Evolutionary conservation across 73 alveolate species (phyloP).

Genomic region (Tetrahymena elliotti): DNA sequence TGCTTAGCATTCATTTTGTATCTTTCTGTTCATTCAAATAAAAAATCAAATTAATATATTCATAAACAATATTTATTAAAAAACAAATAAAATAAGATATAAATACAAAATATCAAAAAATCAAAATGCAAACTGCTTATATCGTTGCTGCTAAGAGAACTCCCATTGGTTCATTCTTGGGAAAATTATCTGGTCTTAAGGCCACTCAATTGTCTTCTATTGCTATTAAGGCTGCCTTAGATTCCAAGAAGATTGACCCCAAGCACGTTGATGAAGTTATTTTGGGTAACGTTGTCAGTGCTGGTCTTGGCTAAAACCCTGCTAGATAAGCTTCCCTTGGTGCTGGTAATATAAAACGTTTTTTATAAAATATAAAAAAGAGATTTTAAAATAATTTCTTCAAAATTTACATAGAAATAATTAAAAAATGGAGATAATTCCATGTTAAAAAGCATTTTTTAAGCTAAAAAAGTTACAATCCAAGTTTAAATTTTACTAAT

Average conservation of each 20-base stretch:
- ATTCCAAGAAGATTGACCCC: constrained; percentile 36
- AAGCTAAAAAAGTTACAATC: neutral
- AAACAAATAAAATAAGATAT: neutral
- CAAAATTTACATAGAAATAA: neutral
- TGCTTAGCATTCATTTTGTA: neutral
- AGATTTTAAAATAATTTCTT: neutral
- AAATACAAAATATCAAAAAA: neutral
- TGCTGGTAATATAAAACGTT: constrained; percentile 34
- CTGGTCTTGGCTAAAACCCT: constrained; percentile 74
- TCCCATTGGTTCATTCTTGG: constrained; percentile 69
- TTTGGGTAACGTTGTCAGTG: constrained; percentile 64
- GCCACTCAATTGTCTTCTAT: constrained; percentile 59
- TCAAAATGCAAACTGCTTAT: constrained; percentile 11
- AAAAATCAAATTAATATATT: neutral
- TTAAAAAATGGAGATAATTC: neutral
- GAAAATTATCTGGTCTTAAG: constrained; percentile 49
- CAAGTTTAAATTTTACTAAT: too few species aligned
- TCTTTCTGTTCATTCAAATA: neutral
- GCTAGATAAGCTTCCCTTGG: constrained; percentile 69
- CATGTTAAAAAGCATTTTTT: neutral
- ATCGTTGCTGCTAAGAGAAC: constrained; percentile 71
- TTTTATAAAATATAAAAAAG: neutral
- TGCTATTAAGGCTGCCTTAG: constrained; percentile 64
- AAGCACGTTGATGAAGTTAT: constrained; percentile 70
- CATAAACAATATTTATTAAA: neutral